Evolutionary conservation across 352 stramenopile species (phyloP).

Genomic region (Pythium monospermum): DNA sequence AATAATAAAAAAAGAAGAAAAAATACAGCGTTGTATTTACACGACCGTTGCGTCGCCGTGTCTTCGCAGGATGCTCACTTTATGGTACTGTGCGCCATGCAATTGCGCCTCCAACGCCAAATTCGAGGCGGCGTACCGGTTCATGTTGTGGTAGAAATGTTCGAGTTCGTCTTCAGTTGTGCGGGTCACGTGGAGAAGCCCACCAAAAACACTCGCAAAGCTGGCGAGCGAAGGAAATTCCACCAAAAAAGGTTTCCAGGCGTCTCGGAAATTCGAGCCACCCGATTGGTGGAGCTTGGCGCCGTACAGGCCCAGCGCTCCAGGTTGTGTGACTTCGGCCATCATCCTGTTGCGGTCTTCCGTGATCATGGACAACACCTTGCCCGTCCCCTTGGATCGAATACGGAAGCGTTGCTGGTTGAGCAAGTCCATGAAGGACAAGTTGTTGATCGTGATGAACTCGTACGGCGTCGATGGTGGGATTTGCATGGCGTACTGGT

Average conservation of each 20-base stretch:
- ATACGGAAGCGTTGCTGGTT: conserved; percentile 45
- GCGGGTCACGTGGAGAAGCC: conserved; percentile 25
- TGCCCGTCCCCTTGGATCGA: conserved; percentile 37
- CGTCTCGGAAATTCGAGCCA: conserved; percentile 25
- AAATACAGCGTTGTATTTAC: conserved; percentile 11
- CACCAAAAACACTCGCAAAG: conserved; percentile 38
- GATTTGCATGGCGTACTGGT: conserved; percentile 36
- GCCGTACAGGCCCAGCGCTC: conserved; percentile 34
- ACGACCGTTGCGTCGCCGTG: conserved; percentile 33
- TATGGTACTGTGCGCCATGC: conserved; percentile 34
- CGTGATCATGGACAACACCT: conserved; percentile 49
- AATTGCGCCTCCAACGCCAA: conserved; percentile 31
- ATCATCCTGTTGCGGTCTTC: conserved; percentile 53
- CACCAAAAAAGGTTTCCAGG: conserved; percentile 29
- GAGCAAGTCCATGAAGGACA: conserved; percentile 46
- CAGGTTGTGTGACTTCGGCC: conserved; percentile 30
- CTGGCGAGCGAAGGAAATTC: conserved; percentile 37
- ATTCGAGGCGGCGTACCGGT: conserved; percentile 24
- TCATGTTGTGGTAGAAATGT: conserved; percentile 9
- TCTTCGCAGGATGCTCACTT: conserved; percentile 27
- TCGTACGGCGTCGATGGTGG: conserved; percentile 46
- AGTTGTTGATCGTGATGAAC: conserved; percentile 42
- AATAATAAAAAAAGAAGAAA: too few species aligned
- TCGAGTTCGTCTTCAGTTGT: conserved; percentile 21
- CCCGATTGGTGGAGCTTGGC: conserved; percentile 36